Conservation (phyloP, 1,284 basidiomycete genomes). For the Sanghuangporus sanghuang region DNA sequence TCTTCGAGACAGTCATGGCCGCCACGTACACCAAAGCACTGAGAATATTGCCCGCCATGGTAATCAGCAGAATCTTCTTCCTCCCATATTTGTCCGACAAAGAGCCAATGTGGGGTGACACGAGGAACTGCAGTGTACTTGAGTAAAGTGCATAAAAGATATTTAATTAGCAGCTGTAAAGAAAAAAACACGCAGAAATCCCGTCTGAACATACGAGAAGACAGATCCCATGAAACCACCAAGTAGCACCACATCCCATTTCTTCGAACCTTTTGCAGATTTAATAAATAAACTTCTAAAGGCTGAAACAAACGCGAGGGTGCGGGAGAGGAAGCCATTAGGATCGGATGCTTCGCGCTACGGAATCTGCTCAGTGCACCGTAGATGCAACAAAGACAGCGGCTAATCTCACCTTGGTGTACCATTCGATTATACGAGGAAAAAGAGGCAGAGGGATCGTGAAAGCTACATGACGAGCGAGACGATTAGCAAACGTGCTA, state of each 20-base stretch:
- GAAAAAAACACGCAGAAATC: background rate
- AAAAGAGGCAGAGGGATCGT: constrained; percentile 93
- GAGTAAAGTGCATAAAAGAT: background rate
- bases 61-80: constrained; percentile 71
- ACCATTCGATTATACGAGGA: constrained; percentile 87
- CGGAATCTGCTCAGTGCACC: background rate
- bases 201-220: constrained; percentile 64
- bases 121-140: constrained; percentile 85
- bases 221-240: constrained; percentile 85
- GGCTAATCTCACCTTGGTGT: constrained; percentile 52
- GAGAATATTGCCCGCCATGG: constrained; percentile 89
- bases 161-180: background rate
- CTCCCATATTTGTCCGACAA: constrained; percentile 85
- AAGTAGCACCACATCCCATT: constrained; percentile 82
- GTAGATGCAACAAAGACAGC: background rate
- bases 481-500: background rate
- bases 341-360: constrained; percentile 69
- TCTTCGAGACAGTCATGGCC: background rate
- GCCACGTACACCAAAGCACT: constrained; percentile 72
- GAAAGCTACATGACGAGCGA: constrained; percentile 52
- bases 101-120: constrained; percentile 79
- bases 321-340: constrained; percentile 64
- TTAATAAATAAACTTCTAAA: constrained; percentile 60
- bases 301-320: constrained; percentile 57
- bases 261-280: constrained; percentile 53